Evolutionary conservation across 73 alveolate genomes (phyloP).

Genomic region (Blepharisma japonicum): DNA sequence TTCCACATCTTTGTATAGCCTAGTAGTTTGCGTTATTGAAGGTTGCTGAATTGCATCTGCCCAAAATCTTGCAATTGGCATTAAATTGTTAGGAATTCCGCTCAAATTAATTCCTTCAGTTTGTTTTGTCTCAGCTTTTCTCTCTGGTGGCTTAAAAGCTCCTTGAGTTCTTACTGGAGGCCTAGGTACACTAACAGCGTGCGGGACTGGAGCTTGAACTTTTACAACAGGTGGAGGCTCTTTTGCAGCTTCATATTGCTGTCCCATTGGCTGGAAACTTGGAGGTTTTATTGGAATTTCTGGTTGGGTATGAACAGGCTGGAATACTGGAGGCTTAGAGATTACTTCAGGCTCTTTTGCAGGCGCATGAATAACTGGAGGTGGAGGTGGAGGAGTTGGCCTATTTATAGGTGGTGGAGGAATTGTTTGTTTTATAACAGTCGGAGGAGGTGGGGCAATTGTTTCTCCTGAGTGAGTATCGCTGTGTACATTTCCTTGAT

Average conservation of each 20-base stretch:
- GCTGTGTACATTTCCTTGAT: background rate
- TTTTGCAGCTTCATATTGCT: background rate
- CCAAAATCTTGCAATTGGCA: slow-evolving; percentile 2
- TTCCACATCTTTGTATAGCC: slow-evolving; percentile 3
- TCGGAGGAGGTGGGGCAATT: slow-evolving; percentile 25
- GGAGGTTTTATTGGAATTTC: background rate
- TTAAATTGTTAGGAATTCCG: background rate
- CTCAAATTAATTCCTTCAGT: background rate
- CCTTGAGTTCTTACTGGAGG: background rate
- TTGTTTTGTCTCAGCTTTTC: background rate
- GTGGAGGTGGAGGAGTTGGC: slow-evolving; percentile 39
- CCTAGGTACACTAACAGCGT: background rate
- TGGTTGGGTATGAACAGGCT: background rate
- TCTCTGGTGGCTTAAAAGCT: background rate
- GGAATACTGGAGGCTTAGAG: background rate
- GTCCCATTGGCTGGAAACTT: background rate
- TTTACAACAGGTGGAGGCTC: background rate
- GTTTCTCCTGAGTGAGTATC: background rate
- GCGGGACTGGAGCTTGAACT: background rate
- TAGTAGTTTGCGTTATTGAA: background rate
- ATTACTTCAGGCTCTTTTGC: background rate
- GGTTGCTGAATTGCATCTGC: background rate
- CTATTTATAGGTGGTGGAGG: slow-evolving; percentile 6
- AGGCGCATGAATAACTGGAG: slow-evolving; percentile 20
- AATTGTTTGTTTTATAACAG: slow-evolving; percentile 19